Percentiles rank a stretch among this genome's conserved stretches.
phyloP scores from a whole-genome alignment of 805 yeast species.

The Schizosaccharomyces lindneri region DNA sequence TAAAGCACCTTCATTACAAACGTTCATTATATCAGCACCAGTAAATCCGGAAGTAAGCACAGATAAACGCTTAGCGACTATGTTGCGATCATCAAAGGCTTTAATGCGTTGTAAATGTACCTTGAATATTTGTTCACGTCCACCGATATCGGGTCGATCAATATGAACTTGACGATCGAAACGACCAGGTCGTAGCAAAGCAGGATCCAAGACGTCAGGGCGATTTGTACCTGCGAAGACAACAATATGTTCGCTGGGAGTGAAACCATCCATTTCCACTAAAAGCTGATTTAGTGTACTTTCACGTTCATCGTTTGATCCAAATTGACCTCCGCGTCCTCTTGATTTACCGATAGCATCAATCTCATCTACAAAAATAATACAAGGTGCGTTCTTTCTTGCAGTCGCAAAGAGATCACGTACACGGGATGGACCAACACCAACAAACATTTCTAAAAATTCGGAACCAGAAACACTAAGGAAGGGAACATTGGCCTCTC shows the following conservation, averaged over 20 bases:
- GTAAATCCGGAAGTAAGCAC: constrained; percentile 95
- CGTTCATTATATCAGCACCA: constrained; percentile 96
- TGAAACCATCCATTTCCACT: constrained; percentile 98
- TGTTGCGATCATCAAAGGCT: constrained; percentile 26
- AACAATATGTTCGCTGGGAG: constrained; percentile 72
- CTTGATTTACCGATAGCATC: constrained; percentile 97
- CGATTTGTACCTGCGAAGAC: constrained; percentile 95
- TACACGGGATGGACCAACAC: constrained; percentile 95
- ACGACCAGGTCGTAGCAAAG: constrained; percentile 89
- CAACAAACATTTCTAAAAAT: constrained; percentile 95
- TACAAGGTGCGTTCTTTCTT: constrained; percentile 79
- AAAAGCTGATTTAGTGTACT: constrained; percentile 82
- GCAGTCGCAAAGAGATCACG: constrained; percentile 87
- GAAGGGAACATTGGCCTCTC: constrained; percentile 96
- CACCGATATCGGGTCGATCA: constrained; percentile 85
- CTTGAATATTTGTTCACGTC: constrained; percentile 73
- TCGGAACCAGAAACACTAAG: constrained; percentile 91
- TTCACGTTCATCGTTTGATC: constrained; percentile 88
- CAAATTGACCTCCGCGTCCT: constrained; percentile 21
- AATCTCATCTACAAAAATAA: constrained; percentile 91
- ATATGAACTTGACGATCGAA: constrained; percentile 81
- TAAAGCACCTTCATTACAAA: constrained; percentile 89
- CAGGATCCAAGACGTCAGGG: constrained; percentile 78
- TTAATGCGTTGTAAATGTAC: constrained; percentile 63
- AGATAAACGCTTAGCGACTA: constrained; percentile 63